Conservation (phyloP, 176 grass and related monocot genomes). For the Oryza glumipatula region DNA sequence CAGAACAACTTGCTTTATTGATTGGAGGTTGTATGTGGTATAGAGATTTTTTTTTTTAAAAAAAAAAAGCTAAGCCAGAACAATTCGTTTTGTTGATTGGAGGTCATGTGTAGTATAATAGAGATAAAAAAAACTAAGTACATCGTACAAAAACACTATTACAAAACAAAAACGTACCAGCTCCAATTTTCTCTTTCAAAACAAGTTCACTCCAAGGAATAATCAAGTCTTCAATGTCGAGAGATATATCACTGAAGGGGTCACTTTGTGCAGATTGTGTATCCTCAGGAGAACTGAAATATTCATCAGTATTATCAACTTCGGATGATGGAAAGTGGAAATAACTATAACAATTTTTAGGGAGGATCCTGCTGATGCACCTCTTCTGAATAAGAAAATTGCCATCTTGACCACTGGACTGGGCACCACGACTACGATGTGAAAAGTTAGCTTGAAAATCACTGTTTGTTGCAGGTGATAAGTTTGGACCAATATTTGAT, state of each 20-base stretch:
- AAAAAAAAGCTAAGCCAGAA: too few species aligned
- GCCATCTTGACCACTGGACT: constrained; percentile 31
- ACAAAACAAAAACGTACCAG: constrained; percentile 49
- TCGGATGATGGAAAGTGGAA: not conserved
- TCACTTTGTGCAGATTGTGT: constrained; percentile 38
- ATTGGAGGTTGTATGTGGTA: not conserved
- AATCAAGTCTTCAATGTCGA: constrained; percentile 66
- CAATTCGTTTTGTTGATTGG: too few species aligned
- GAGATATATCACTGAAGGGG: constrained; percentile 51
- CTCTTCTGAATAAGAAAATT: constrained; percentile 40
- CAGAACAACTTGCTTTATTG: not conserved
- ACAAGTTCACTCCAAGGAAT: constrained; percentile 79
- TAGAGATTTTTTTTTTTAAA: too few species aligned
- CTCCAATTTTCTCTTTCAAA: constrained; percentile 83
- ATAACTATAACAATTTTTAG: not conserved
- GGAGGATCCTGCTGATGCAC: constrained; percentile 16
- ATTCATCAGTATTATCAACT: constrained; percentile 40
- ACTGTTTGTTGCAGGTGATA: constrained; percentile 44
- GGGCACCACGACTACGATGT: constrained; percentile 25
- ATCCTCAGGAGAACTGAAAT: constrained; percentile 45
- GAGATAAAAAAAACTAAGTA: constrained; percentile 10
- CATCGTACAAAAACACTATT: constrained; percentile 6
- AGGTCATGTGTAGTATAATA: not conserved
- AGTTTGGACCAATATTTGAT: constrained; percentile 55
- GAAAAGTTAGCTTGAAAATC: constrained; percentile 45